Conservation (phyloP, 1,284 basidiomycete genomes). For the Melampsora americana region DNA sequence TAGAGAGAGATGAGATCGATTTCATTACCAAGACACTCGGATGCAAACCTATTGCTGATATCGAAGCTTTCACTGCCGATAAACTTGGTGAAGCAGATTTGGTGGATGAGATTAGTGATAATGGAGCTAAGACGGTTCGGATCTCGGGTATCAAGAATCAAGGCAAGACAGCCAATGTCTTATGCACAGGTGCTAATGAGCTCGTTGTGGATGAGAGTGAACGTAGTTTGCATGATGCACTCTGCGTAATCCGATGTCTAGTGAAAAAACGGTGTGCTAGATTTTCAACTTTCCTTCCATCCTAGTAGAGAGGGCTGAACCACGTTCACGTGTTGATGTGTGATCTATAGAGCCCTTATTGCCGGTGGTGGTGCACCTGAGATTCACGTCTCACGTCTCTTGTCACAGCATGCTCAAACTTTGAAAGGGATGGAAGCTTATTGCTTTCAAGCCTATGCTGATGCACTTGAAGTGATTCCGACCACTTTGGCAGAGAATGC, state of each 20-base stretch:
- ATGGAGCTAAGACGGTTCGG: constrained; percentile 86
- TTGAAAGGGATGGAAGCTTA: constrained; percentile 98
- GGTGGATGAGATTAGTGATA: constrained; percentile 81
- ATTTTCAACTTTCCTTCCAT: background rate
- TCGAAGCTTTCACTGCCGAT: constrained; percentile 97
- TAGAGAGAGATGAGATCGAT: constrained; percentile 98
- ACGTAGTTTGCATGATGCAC: constrained; percentile 92
- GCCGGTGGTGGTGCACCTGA: constrained; percentile 97
- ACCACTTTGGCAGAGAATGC: constrained; percentile 98
- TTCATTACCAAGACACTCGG: constrained; percentile 93
- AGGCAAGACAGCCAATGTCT: constrained; percentile 88
- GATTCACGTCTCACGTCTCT: constrained; percentile 90
- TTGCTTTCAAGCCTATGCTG: constrained; percentile 97
- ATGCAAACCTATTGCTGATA: constrained; percentile 94
- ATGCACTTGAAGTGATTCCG: constrained; percentile 95
- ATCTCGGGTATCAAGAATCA: constrained; percentile 93
- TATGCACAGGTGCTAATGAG: constrained; percentile 90
- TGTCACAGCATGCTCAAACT: constrained; percentile 87
- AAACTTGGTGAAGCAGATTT: constrained; percentile 95
- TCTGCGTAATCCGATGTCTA: constrained; percentile 95
- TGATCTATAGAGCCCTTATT: constrained; percentile 77
- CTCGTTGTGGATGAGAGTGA: constrained; percentile 96
- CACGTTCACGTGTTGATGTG: background rate
- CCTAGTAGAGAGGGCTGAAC: background rate
- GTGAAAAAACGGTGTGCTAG: constrained; percentile 85